A percentile compares a stretch with the other conserved stretches of the same genome.
These are phyloP conservation scores for Torulaspora franciscae DNA, from an alignment of 805 yeast genomes.

Conservation along the genomic window DNA sequence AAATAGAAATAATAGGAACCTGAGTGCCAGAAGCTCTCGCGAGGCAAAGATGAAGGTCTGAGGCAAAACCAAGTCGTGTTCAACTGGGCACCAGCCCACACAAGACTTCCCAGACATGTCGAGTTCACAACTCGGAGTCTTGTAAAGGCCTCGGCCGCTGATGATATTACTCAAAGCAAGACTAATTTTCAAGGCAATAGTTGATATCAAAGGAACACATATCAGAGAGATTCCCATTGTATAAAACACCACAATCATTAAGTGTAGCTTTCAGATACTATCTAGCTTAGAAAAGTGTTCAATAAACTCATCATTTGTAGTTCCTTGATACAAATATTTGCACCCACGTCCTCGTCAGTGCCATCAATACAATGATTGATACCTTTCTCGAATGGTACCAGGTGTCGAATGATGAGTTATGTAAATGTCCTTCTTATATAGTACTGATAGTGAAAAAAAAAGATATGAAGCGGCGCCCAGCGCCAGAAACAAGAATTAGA, in stretches of 20 bases:
- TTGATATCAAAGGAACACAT: not conserved
- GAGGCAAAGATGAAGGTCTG: no score
- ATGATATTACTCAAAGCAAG: no score
- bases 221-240: conserved; percentile 26
- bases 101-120: no score
- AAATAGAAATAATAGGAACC: no score
- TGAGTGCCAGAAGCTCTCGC: no score
- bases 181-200: not conserved
- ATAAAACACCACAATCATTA: conserved; percentile 32
- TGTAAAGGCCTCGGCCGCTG: no score
- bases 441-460: not conserved
- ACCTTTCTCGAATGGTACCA: not conserved
- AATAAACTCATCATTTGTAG: conserved; percentile 29
- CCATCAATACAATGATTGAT: not conserved
- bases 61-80: no score
- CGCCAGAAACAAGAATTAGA: not conserved
- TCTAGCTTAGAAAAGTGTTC: conserved; percentile 35
- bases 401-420: not conserved
- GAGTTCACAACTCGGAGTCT: no score
- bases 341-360: conserved; percentile 10
- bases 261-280: conserved; percentile 34
- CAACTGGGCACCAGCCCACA: no score
- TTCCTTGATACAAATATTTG: not conserved
- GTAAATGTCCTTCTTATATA: not conserved
- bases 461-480: not conserved